Conservation (phyloP, 2,329 filamentous ascomycete genomes). For the Simplicillium sp. region DNA sequence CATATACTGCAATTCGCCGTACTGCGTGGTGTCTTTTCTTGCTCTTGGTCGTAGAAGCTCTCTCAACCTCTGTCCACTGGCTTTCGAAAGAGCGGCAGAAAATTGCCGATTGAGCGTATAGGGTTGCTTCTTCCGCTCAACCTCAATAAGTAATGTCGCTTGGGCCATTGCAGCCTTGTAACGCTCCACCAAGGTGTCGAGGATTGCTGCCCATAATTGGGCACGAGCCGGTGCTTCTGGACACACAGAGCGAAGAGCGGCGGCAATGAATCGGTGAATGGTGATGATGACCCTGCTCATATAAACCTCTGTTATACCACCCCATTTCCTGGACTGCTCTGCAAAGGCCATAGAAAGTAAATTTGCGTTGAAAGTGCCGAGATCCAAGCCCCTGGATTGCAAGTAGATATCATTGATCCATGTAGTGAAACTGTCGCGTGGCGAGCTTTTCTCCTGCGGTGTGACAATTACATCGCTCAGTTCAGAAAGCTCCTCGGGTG, state of each 20-base stretch:
- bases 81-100: slow-evolving; percentile 8
- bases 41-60: slow-evolving; percentile 6
- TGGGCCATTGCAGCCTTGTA: slow-evolving; percentile 15
- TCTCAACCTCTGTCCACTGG: slow-evolving; percentile 4
- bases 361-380: slow-evolving; percentile 11
- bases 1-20: neutral
- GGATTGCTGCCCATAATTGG: slow-evolving; percentile 12
- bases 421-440: slow-evolving; percentile 8
- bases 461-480: slow-evolving; percentile 3
- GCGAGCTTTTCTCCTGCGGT: neutral
- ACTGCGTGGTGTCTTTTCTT: slow-evolving; percentile 3
- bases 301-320: slow-evolving; percentile 13
- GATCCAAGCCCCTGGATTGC: slow-evolving; percentile 14
- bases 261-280: slow-evolving; percentile 18
- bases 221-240: slow-evolving; percentile 7
- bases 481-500: slow-evolving; percentile 1
- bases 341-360: slow-evolving; percentile 13
- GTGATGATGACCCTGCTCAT: slow-evolving; percentile 16
- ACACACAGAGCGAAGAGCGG: slow-evolving; percentile 11
- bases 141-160: slow-evolving; percentile 13
- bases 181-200: slow-evolving; percentile 10
- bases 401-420: slow-evolving; percentile 15
- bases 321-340: slow-evolving; percentile 22
- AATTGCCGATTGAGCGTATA: slow-evolving; percentile 20
- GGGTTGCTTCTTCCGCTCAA: slow-evolving; percentile 17